A percentile compares a stretch with the other conserved stretches of the same genome.
Conservation (phyloP, 192 early-diverging fungal species). For the Backusella parvicylindrica region DNA sequence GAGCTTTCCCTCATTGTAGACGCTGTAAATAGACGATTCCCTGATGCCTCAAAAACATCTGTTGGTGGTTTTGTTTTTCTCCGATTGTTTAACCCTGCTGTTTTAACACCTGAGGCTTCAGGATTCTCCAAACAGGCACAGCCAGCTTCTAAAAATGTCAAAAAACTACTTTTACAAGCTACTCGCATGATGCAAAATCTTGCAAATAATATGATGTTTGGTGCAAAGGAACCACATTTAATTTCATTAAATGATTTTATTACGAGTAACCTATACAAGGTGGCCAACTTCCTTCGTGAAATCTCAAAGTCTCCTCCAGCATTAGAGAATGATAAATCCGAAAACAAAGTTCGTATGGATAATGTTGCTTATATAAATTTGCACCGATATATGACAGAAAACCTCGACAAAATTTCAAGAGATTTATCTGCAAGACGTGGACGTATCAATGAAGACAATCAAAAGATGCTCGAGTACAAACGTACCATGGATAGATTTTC, state of each 20-base stretch:
- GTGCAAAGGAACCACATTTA: conserved; percentile 93
- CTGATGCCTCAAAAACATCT: conserved; percentile 76
- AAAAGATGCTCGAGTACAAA: conserved; percentile 19
- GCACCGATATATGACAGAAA: conserved; percentile 66
- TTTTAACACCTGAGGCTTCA: conserved; percentile 83
- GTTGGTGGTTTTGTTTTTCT: conserved; percentile 95
- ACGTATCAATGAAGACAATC: conserved; percentile 16
- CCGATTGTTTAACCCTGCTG: conserved; percentile 91
- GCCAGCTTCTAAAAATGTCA: conserved; percentile 63
- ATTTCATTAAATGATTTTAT: conserved; percentile 84
- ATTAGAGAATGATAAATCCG: neutral
- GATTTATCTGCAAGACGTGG: conserved; percentile 54
- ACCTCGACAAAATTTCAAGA: conserved; percentile 63
- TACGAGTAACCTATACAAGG: conserved; percentile 70
- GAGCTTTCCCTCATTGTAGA: conserved; percentile 75
- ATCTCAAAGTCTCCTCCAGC: conserved; percentile 49
- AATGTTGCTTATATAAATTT: conserved; percentile 10
- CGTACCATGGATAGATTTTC: conserved; percentile 75
- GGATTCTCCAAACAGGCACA: conserved; percentile 59
- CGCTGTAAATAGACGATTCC: conserved; percentile 75
- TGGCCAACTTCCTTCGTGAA: conserved; percentile 74
- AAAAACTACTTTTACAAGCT: conserved; percentile 79
- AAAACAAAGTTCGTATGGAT: neutral
- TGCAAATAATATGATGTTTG: conserved; percentile 97
- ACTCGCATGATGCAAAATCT: conserved; percentile 96